Evolutionary conservation across 306 rosid genomes (phyloP).

Genomic region (Fagus crenata): DNA sequence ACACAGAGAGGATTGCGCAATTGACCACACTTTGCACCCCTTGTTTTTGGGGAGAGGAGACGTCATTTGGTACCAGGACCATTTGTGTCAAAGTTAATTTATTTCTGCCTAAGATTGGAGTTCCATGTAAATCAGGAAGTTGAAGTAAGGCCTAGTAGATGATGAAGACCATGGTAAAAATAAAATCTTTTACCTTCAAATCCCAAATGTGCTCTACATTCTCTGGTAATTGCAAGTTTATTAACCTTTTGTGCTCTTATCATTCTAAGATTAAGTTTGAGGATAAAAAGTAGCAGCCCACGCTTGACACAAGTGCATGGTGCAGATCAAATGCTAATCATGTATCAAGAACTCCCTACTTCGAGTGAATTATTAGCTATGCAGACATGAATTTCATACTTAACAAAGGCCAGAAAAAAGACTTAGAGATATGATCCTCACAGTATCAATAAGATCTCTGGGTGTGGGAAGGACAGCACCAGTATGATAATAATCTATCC

Average conservation of each 20-base stretch:
- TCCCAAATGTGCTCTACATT: background rate
- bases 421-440: constrained; percentile 36
- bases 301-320: background rate
- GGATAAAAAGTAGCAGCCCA: background rate
- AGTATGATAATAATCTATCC: constrained; percentile 84
- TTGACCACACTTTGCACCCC: background rate
- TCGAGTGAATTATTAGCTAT: background rate
- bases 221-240: background rate
- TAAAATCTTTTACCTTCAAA: background rate
- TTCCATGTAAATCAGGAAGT: background rate
- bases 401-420: background rate
- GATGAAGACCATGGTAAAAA: background rate
- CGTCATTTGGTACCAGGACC: background rate
- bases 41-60: background rate
- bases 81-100: background rate
- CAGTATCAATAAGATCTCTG: constrained; percentile 84
- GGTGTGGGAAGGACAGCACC: constrained; percentile 85
- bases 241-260: background rate
- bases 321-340: background rate
- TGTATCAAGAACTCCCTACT: background rate
- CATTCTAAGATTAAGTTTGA: background rate
- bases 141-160: background rate
- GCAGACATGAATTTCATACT: background rate
- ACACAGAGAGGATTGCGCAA: background rate
- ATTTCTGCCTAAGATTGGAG: background rate